A percentile compares a stretch with the other conserved stretches of the same genome.
Conservation (phyloP, 495 filamentous ascomycete species). For the Penicillium canariense region DNA sequence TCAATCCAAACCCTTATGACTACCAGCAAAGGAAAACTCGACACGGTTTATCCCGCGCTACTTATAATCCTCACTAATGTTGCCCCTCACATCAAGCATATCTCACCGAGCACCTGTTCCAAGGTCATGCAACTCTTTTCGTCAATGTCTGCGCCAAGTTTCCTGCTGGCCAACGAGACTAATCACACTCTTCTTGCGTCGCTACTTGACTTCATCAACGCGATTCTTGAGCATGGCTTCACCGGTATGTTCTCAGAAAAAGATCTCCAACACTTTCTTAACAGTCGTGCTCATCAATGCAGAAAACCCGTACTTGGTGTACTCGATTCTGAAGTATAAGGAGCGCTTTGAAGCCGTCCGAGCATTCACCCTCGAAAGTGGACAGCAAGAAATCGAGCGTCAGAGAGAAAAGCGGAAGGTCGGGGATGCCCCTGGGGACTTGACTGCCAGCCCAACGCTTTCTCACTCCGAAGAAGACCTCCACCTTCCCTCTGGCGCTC, state of each 20-base stretch:
- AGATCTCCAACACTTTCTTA: neutral
- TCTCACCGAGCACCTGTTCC: slow-evolving; percentile 70
- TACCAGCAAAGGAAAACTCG: slow-evolving; percentile 84
- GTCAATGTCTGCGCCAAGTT: slow-evolving; percentile 92
- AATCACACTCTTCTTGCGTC: slow-evolving; percentile 83
- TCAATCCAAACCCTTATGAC: slow-evolving; percentile 92
- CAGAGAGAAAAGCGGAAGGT: slow-evolving; percentile 75
- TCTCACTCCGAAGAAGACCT: slow-evolving; percentile 69
- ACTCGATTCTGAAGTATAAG: slow-evolving; percentile 71
- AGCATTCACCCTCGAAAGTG: slow-evolving; percentile 92
- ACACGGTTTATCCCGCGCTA: slow-evolving; percentile 89
- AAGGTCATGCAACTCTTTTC: slow-evolving; percentile 88
- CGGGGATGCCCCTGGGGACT: slow-evolving; percentile 33
- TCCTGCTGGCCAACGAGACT: slow-evolving; percentile 91
- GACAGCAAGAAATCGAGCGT: slow-evolving; percentile 88
- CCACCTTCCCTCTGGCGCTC: slow-evolving; percentile 60
- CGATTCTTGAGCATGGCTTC: slow-evolving; percentile 90
- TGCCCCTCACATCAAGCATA: slow-evolving; percentile 73
- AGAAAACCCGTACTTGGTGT: slow-evolving; percentile 85
- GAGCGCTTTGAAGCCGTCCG: slow-evolving; percentile 87
- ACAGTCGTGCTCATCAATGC: slow-evolving; percentile 1
- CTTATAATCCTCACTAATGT: slow-evolving; percentile 93
- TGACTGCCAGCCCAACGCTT: slow-evolving; percentile 33
- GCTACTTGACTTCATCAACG: slow-evolving; percentile 85
- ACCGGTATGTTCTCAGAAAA: slow-evolving; percentile 54